Base-by-base conservation (phyloP, 306 rosid genomes). In the Prunus campanulata region DNA sequence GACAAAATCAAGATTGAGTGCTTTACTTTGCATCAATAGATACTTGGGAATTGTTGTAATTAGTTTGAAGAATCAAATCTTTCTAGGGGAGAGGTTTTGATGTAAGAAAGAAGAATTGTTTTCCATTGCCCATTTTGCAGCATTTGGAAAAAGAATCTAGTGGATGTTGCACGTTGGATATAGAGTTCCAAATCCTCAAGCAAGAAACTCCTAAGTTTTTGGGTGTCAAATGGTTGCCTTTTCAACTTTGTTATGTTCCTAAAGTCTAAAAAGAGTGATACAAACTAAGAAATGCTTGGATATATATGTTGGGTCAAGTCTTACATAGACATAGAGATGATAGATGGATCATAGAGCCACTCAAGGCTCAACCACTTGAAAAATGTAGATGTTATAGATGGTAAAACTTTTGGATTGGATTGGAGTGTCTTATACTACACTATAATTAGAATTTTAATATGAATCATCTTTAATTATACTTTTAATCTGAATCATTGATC, bases 241-340 rank as follows among this genome's bases (percentile, higher is more conserved):
- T 54, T 27, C 46, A 20, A 14, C 2, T 72, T 57, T 59, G 44
- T 44, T 22, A 2, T 11, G 55, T 15, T 42, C 30, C 52, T 12
- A 60, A 10, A 39, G 56, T 2, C 12, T 9, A 39, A 56, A 62
- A 11, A 15, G 47, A 18, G 3, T 13, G 75, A 47, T 72, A 39
- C 60, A 71, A 71, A 71, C 65, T 18, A 74, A 74, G 77, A 13
- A 19, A 50, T 24, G 19, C 57, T 52, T 29, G 59, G 18, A 44
- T 19, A 39, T 66, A 11, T 66, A 42, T 42, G 54, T n/a, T 3
- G 11, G 16, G 51, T 11, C 30, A 42, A 15, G 30, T 4, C 20
- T 11, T 11, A 4, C 11, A 6, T n/a, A 66, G 29, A 11, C 16
- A 65, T 3, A 66, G 8, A 62, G 3, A 6, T 62, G 42, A 61